Percentiles rank a stretch among this genome's conserved stretches.
Conservation (phyloP, 1,284 basidiomycete genomes). For the Tilletiaria anomala region DNA sequence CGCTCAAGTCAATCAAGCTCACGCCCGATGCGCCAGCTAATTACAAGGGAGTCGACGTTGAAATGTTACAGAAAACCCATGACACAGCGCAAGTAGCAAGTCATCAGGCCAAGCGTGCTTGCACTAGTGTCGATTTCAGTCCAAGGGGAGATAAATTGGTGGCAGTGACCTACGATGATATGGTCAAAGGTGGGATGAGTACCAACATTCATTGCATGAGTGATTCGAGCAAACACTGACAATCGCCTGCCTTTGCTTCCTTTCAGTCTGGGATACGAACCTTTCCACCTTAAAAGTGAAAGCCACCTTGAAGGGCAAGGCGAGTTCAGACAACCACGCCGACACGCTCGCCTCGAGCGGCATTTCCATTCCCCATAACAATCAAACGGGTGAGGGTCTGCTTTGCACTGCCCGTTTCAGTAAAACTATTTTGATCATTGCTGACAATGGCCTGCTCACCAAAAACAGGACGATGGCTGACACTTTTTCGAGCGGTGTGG, state of each 20-base stretch:
- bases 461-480: conserved; percentile 36
- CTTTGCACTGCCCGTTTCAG: no score
- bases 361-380: no score
- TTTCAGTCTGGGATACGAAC: conserved; percentile 3
- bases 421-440: no score
- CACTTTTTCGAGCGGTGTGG: conserved; percentile 33
- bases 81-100: conserved; percentile 15
- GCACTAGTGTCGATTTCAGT: conserved; percentile 31
- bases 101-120: conserved; percentile 18
- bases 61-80: conserved; percentile 12
- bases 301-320: background rate
- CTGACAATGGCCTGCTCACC: background rate
- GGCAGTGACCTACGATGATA: conserved; percentile 31
- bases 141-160: conserved; percentile 26
- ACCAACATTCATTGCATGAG: background rate
- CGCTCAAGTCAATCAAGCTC: conserved; percentile 10
- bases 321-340: background rate
- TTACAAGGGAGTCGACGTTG: conserved; percentile 16
- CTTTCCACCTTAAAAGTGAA: background rate
- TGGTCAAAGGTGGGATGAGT: conserved; percentile 18
- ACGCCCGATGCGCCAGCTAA: conserved; percentile 17
- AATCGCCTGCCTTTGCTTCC: background rate
- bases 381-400: no score
- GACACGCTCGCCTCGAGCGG: background rate
- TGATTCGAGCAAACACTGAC: background rate